These are phyloP conservation scores for Biscogniauxia mediterranea DNA, from an alignment of 2,329 filamentous ascomycete genomes.

Conservation along the genomic window DNA sequence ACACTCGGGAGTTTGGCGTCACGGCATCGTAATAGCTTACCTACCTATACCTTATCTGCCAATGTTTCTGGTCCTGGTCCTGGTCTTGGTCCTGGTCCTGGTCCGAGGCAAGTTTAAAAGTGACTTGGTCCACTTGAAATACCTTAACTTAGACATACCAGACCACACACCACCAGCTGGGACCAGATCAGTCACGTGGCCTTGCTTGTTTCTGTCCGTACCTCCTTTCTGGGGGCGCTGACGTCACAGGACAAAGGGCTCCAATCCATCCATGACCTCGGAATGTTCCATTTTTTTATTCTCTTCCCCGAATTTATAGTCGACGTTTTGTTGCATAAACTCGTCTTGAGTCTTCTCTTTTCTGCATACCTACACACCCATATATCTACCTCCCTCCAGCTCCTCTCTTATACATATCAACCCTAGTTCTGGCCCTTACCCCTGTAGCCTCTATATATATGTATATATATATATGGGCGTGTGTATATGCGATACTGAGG, in stretches of 20 bases:
- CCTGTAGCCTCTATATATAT: too few species aligned
- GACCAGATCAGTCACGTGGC: conserved; percentile 19
- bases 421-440: too few species aligned
- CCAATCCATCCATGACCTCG: neutral
- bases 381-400: too few species aligned
- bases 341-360: neutral
- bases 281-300: neutral
- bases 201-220: conserved; percentile 11
- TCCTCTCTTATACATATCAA: neutral
- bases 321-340: neutral
- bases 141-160: neutral
- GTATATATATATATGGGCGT: too few species aligned
- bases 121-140: conserved; percentile 5
- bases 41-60: too few species aligned
- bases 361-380: too few species aligned
- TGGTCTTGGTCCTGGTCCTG: too few species aligned
- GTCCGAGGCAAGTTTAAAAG: conserved; percentile 4
- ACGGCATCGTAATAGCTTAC: neutral
- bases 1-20: conserved; percentile 4
- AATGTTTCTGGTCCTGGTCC: neutral
- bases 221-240: conserved; percentile 7
- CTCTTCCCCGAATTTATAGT: conserved; percentile 11
- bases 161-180: too few species aligned
- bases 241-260: conserved; percentile 14
- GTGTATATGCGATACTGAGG: too few species aligned